Evolutionary conservation across 164 flowering plant species (phyloP).

Genomic region (Stephania cephalantha): DNA sequence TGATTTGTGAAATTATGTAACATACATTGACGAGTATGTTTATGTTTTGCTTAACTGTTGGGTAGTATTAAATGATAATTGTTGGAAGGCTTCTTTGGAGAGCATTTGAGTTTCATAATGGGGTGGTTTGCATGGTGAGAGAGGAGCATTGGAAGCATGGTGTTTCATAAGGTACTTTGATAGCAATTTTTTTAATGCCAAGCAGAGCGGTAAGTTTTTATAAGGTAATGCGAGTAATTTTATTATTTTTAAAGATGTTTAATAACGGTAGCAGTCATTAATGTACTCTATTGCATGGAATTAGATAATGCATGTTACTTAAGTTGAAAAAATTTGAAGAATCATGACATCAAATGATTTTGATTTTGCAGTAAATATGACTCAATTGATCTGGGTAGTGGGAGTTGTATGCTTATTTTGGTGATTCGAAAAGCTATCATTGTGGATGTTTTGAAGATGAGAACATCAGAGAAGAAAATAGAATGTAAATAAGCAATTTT

Average conservation of each 20-base stretch:
- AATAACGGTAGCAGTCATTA: neutral
- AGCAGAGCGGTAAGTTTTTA: constrained; percentile 25
- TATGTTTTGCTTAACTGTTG: constrained; percentile 78
- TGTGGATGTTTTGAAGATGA: too few relatives aligned
- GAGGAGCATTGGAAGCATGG: constrained; percentile 71
- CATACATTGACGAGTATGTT: too few relatives aligned
- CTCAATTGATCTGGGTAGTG: too few relatives aligned
- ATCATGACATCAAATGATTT: neutral
- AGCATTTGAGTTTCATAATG: constrained; percentile 45
- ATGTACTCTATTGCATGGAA: neutral
- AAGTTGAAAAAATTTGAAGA: neutral
- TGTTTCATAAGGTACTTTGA: constrained; percentile 91
- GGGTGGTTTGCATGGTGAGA: constrained; percentile 82
- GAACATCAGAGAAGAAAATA: too few relatives aligned
- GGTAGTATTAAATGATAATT: constrained; percentile 45
- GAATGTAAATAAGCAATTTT: too few relatives aligned
- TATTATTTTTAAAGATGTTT: too few relatives aligned
- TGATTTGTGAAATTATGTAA: too few relatives aligned
- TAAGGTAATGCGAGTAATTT: too few relatives aligned
- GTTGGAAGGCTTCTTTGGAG: constrained; percentile 63
- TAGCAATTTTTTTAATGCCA: constrained; percentile 55
- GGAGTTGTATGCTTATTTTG: neutral
- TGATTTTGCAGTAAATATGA: constrained; percentile 34
- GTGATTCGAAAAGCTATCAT: too few relatives aligned
- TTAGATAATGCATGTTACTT: neutral